phyloP scores from a whole-genome alignment of 306 rosid species.

The Coriaria nepalensis region DNA sequence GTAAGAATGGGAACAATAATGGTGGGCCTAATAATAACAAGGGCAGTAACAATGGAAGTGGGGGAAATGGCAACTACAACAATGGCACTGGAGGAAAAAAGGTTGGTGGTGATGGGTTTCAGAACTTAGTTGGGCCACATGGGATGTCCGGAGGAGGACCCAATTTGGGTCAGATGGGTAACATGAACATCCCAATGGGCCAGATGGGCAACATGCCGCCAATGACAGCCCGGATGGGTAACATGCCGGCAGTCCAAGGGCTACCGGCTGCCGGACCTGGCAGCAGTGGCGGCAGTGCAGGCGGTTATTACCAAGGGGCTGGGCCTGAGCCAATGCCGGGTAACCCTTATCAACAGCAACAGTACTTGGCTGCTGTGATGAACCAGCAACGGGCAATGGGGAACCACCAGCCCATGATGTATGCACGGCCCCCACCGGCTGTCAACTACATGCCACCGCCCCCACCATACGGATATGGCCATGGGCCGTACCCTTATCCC shows the following conservation, averaged over 20 bases:
- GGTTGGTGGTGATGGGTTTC: constrained; percentile 26
- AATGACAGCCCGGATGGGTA: constrained; percentile 35
- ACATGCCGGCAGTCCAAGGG: constrained; percentile 55
- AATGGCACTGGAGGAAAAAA: constrained; percentile 32
- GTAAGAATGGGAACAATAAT: constrained; percentile 24
- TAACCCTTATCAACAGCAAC: constrained; percentile 44
- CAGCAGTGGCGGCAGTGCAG: constrained; percentile 16
- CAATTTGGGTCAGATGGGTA: constrained; percentile 15
- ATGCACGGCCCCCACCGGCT: constrained; percentile 30
- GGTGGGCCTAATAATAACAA: constrained; percentile 15
- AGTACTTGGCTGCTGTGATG: constrained; percentile 54
- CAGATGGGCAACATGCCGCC: constrained; percentile 34
- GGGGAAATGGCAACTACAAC: constrained; percentile 9
- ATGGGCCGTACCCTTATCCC: constrained; percentile 19
- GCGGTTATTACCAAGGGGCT: constrained; percentile 30
- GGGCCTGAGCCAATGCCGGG: constrained; percentile 46
- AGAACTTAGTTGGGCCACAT: constrained; percentile 29
- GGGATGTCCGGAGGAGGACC: constrained; percentile 24
- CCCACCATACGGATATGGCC: constrained; percentile 8
- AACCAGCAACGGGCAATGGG: constrained; percentile 58
- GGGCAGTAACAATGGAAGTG: constrained; percentile 15
- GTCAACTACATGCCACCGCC: constrained; percentile 34
- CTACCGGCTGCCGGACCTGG: constrained; percentile 34
- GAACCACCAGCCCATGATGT: constrained; percentile 76
- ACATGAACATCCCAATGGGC: constrained; percentile 29